Evolutionary conservation across 2,329 filamentous ascomycete species (phyloP), one percentile per base, ranked within the genome.

Genomic region (Calonectria honghensis): DNA sequence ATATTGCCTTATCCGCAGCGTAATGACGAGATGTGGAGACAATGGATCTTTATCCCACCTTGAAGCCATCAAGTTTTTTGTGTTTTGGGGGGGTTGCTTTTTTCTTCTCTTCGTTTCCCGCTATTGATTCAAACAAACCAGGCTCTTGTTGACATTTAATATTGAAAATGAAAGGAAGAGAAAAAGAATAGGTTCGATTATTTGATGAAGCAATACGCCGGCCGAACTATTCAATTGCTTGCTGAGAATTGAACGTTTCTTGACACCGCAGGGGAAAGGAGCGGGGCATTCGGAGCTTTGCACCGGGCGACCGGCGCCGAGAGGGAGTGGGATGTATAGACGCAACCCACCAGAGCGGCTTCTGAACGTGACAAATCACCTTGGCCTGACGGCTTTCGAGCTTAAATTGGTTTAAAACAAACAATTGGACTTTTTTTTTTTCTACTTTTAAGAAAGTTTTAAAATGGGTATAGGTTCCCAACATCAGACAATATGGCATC

Each of bases 1-100:
- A 70, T 37, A 68, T 75, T 75, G 54, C 59, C 67, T 76, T 78
- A 74, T 79, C 68, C 72, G 54, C 27, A 69, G 27, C 37, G 24
- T 24, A 59, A 75, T 51, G 67, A 20, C 27, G 66, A 63, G 61
- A 41, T 50, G 63, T 27, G 57, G 51, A 29, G 71, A 65, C 32
- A 7, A 70, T 39, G 68, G 54, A 63, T 41, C 57, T 27, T 27
- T 29, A 63, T 63, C 57, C 54, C 39, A 37, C 54, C n/a, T 32
- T 51, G n/a, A 32, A 27, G 48, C 31, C 14, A 35, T 35, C 32
- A 35, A 35, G 11, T 35, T 11, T 35, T 11, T 35, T 35, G 32
- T 24, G 24, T 24, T 24, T 24, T 24, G 24, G 24, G 24, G 24
- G 24, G 24, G 24, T 20, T 13, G 10, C 27, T n/a, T 27, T 27